phyloP scores from a whole-genome alignment of 1,139 yeast genomes.

The Saccharomyces hybrid region DNA sequence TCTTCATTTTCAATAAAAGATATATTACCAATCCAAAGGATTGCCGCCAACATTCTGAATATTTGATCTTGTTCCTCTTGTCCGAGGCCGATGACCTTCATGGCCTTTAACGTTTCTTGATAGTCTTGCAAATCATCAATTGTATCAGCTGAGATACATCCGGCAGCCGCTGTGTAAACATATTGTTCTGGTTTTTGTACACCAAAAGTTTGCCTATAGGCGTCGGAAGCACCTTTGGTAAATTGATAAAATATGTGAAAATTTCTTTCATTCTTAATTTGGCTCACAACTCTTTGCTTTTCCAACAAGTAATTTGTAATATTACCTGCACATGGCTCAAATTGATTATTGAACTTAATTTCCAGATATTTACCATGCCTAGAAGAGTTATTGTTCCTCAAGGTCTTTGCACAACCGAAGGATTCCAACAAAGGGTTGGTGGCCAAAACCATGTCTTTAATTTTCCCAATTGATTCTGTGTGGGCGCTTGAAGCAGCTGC shows the following conservation, averaged over 20 bases:
- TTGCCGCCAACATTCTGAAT: slow-evolving; percentile 73
- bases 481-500: slow-evolving; percentile 69
- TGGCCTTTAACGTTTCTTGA: slow-evolving; percentile 73
- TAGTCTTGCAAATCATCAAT: slow-evolving; percentile 78
- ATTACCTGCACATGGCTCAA: slow-evolving; percentile 91
- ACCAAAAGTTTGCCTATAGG: slow-evolving; percentile 76
- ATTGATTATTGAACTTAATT: slow-evolving; percentile 72
- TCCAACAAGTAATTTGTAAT: slow-evolving; percentile 91
- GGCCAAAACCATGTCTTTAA: slow-evolving; percentile 95
- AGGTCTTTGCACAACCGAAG: slow-evolving; percentile 98
- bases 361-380: slow-evolving; percentile 96
- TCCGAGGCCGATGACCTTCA: slow-evolving; percentile 77
- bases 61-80: slow-evolving; percentile 85
- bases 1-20: slow-evolving; percentile 79
- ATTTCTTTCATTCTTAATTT: slow-evolving; percentile 84
- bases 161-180: slow-evolving; percentile 77
- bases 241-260: slow-evolving; percentile 96
- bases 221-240: slow-evolving; percentile 82
- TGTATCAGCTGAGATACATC: slow-evolving; percentile 79
- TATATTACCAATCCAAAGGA: slow-evolving; percentile 91
- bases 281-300: slow-evolving; percentile 94
- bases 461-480: slow-evolving; percentile 62
- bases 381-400: slow-evolving; percentile 94
- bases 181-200: slow-evolving; percentile 92
- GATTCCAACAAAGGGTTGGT: slow-evolving; percentile 94